Evolutionary conservation across 140 eudicot species (phyloP).

Genomic region (Anethum foeniculum): DNA sequence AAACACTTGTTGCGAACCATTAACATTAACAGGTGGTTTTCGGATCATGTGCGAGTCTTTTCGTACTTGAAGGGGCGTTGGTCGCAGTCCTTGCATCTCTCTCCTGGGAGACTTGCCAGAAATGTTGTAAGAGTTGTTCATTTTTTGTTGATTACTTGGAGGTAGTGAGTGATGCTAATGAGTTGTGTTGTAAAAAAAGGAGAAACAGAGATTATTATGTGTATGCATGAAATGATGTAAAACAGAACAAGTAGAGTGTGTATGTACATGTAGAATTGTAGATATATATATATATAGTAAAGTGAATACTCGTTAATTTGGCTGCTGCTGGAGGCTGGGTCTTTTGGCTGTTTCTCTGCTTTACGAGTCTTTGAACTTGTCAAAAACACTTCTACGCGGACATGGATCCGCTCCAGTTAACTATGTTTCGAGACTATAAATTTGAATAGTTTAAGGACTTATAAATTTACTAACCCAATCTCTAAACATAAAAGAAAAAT

Average conservation of each 20-base stretch:
- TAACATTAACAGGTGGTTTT: background rate
- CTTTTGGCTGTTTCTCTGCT: background rate
- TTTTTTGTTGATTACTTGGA: background rate
- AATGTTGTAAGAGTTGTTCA: background rate
- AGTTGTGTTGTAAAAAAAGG: background rate
- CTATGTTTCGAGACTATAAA: no score
- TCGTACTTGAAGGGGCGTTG: background rate
- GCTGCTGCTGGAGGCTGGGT: conserved; percentile 1
- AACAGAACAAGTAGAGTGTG: background rate
- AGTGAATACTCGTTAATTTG: background rate
- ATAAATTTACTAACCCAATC: background rate
- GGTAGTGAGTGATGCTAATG: background rate
- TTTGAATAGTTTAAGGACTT: no score
- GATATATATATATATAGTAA: background rate
- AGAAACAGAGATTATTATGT: background rate
- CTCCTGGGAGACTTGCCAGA: background rate
- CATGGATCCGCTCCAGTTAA: background rate
- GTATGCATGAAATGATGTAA: background rate
- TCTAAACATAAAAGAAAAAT: no score
- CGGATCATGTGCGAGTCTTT: background rate
- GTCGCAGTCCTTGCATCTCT: background rate
- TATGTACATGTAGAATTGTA: background rate
- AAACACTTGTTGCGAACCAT: background rate
- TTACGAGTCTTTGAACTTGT: background rate
- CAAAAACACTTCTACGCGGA: background rate